phyloP scores from a whole-genome alignment of 1,139 yeast species.

The Blastobotrys raffinosifermentans region DNA sequence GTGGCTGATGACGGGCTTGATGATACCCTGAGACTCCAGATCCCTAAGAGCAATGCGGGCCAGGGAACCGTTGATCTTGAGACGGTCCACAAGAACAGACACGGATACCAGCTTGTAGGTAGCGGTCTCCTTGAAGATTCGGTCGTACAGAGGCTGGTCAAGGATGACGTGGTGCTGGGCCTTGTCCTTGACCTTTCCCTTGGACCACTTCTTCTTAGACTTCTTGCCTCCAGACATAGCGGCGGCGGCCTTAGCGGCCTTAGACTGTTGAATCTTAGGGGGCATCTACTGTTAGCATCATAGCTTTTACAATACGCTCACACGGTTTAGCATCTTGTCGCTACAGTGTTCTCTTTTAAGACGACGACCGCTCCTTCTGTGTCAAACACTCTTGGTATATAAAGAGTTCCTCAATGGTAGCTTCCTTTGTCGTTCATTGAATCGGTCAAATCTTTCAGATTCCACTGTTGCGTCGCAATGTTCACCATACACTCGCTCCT shows the following conservation, averaged over 20 bases:
- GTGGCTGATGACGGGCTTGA: slow-evolving; percentile 92
- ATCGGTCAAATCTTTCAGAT: too few relatives aligned
- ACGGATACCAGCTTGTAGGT: slow-evolving; percentile 98
- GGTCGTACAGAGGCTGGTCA: slow-evolving; percentile 98
- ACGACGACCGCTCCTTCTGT: too few relatives aligned
- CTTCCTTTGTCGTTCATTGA: too few relatives aligned
- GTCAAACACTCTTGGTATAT: neutral
- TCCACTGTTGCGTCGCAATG: too few relatives aligned
- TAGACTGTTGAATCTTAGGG: slow-evolving; percentile 98
- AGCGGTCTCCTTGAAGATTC: slow-evolving; percentile 98
- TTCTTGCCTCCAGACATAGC: slow-evolving; percentile 99
- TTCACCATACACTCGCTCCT: too few relatives aligned
- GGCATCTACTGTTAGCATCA: slow-evolving; percentile 55
- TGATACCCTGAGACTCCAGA: slow-evolving; percentile 92
- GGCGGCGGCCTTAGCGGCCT: slow-evolving; percentile 99
- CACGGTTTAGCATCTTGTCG: neutral
- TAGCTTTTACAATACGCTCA: neutral
- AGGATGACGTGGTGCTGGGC: slow-evolving; percentile 97
- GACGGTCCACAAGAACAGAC: slow-evolving; percentile 97
- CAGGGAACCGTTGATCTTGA: slow-evolving; percentile 97
- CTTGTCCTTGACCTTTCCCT: slow-evolving; percentile 99
- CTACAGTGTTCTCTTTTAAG: slow-evolving; percentile 2
- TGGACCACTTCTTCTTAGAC: slow-evolving; percentile 99
- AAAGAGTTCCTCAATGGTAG: neutral
- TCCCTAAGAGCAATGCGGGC: slow-evolving; percentile 98